phyloP scores from a whole-genome alignment of 345 rosid species.

The Bruguiera sexangula region DNA sequence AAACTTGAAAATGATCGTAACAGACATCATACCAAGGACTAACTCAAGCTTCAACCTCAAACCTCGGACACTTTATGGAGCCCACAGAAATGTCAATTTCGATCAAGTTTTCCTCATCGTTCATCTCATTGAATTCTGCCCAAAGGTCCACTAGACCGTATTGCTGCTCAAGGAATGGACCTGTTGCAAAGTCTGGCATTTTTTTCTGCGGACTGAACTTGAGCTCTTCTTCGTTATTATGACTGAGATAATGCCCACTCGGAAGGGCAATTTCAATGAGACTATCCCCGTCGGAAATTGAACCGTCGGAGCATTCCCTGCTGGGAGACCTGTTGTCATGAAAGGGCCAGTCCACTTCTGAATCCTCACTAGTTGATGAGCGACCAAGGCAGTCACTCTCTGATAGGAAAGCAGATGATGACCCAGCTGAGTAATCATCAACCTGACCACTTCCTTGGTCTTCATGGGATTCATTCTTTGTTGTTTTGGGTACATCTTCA shows the following conservation, averaged over 20 bases:
- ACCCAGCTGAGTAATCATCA: neutral
- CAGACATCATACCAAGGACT: neutral
- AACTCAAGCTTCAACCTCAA: constrained; percentile 52
- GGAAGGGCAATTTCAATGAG: constrained; percentile 74
- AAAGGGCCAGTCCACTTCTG: constrained; percentile 38
- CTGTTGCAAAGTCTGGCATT: constrained; percentile 26
- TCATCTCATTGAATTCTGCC: constrained; percentile 52
- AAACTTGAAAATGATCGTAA: constrained; percentile 1
- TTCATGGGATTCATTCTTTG: neutral
- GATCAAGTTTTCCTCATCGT: constrained; percentile 78
- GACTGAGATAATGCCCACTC: constrained; percentile 50
- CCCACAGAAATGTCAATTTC: constrained; percentile 84
- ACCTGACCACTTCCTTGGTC: neutral
- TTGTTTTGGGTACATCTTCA: constrained; percentile 5
- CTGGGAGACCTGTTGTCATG: constrained; percentile 30
- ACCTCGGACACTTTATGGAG: constrained; percentile 70
- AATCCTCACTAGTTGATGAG: constrained; percentile 41
- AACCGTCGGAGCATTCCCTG: constrained; percentile 44
- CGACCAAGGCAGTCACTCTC: constrained; percentile 31
- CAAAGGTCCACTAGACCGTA: constrained; percentile 33
- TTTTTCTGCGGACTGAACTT: constrained; percentile 27
- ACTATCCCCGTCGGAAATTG: constrained; percentile 68
- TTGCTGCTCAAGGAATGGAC: constrained; percentile 30
- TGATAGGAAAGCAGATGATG: constrained; percentile 22
- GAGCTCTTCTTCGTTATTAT: constrained; percentile 17